phyloP scores from a whole-genome alignment of 805 yeast genomes.

The Saturnispora besseyi region DNA sequence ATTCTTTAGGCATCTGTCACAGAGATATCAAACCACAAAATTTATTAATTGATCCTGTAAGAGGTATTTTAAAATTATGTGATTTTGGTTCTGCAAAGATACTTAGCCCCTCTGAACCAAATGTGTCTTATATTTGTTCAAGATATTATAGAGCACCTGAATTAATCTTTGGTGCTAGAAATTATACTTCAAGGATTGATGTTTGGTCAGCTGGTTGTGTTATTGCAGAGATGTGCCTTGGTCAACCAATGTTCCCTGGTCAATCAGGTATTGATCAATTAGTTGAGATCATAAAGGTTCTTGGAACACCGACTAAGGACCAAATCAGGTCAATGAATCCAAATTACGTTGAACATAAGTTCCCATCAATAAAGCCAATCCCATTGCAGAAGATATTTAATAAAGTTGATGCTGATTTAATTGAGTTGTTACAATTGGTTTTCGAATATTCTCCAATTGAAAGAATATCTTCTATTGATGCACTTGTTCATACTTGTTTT shows the following conservation, averaged over 20 bases:
- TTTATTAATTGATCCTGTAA: constrained; percentile 73
- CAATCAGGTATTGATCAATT: constrained; percentile 96
- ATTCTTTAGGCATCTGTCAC: constrained; percentile 73
- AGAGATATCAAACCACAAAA: constrained; percentile 91
- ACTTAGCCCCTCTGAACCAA: constrained; percentile 82
- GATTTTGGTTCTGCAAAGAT: constrained; percentile 96
- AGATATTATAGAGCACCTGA: constrained; percentile 97
- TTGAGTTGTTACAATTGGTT: constrained; percentile 46
- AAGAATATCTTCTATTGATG: constrained; percentile 51
- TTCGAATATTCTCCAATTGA: constrained; percentile 62
- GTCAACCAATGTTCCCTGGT: constrained; percentile 97
- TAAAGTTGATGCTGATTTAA: constrained; percentile 42
- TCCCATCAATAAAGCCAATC: constrained; percentile 76
- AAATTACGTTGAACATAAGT: constrained; percentile 93
- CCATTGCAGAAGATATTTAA: constrained; percentile 63
- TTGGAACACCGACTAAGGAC: constrained; percentile 91
- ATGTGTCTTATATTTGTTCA: constrained; percentile 93
- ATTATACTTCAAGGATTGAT: constrained; percentile 93
- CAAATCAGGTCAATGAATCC: constrained; percentile 94
- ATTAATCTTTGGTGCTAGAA: constrained; percentile 92
- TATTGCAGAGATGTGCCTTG: constrained; percentile 90
- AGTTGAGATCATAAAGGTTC: constrained; percentile 89
- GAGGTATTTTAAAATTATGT: constrained; percentile 82
- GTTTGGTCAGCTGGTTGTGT: constrained; percentile 98
- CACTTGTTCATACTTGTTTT: constrained; percentile 45